A percentile compares a stretch with the other conserved stretches of the same genome.
Evolutionary conservation across 495 filamentous ascomycete species (phyloP).

Genomic region (Echria macrotheca): DNA sequence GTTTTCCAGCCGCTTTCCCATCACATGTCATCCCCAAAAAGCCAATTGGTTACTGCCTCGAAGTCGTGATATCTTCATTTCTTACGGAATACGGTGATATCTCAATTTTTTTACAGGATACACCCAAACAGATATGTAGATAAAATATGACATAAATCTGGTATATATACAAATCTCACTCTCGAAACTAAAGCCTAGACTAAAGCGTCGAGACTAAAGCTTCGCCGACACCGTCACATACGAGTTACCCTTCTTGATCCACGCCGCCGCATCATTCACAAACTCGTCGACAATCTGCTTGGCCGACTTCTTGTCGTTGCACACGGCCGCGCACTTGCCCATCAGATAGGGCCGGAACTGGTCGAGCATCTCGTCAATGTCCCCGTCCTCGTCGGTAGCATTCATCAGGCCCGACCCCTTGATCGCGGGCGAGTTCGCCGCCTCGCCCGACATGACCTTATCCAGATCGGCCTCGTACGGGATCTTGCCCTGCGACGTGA

Average conservation of each 20-base stretch:
- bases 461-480: slow-evolving; percentile 94
- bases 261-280: slow-evolving; percentile 66
- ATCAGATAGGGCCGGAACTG: slow-evolving; percentile 89
- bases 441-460: slow-evolving; percentile 53
- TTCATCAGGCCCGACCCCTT: slow-evolving; percentile 68
- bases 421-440: slow-evolving; percentile 63
- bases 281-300: slow-evolving; percentile 95
- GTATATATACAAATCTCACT: slow-evolving; percentile 4
- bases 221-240: slow-evolving; percentile 14
- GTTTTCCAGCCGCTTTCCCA: slow-evolving; percentile 3
- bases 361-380: slow-evolving; percentile 72
- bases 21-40: too few relatives aligned
- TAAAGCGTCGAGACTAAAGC: too few relatives aligned
- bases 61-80: too few relatives aligned
- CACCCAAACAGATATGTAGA: too few relatives aligned
- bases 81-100: too few relatives aligned
- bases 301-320: slow-evolving; percentile 87
- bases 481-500: slow-evolving; percentile 81
- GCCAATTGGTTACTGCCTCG: too few relatives aligned
- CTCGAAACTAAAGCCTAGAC: too few relatives aligned
- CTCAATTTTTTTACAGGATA: too few relatives aligned
- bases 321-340: slow-evolving; percentile 92
- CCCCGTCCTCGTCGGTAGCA: slow-evolving; percentile 56
- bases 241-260: slow-evolving; percentile 22
- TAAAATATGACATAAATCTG: too few relatives aligned